Conservation (phyloP, 176 grass and related monocot species). For the Aegilops speltoides region DNA sequence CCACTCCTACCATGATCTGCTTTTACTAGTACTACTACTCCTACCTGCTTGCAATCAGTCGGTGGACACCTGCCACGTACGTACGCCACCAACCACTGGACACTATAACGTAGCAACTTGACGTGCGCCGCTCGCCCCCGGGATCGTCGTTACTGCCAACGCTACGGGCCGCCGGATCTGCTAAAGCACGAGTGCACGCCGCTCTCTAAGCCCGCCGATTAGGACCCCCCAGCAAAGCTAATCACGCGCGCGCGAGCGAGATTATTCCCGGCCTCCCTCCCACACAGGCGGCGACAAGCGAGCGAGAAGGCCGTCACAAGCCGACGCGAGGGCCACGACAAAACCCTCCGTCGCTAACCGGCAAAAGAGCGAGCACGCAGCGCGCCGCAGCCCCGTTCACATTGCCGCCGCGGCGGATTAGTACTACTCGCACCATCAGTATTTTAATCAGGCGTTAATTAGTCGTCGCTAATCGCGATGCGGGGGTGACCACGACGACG, state of each 20-base stretch:
- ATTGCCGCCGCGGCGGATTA: not conserved
- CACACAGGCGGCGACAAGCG: not conserved
- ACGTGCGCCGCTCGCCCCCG: not conserved
- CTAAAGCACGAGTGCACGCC: not conserved
- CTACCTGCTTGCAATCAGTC: not conserved
- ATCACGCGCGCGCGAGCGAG: not conserved
- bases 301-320: not conserved
- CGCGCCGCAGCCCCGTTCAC: not conserved
- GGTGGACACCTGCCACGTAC: not conserved
- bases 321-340: not conserved
- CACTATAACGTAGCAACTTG: no score
- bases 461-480: slow-evolving; percentile 13
- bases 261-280: not conserved
- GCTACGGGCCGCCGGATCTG: not conserved
- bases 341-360: not conserved
- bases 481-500: not conserved
- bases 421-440: not conserved
- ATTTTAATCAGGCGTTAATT: not conserved
- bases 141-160: not conserved
- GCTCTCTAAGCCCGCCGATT: not conserved
- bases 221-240: slow-evolving; percentile 2
- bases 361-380: not conserved
- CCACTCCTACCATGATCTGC: not conserved
- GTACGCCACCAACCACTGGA: not conserved
- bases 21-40: not conserved